These are phyloP conservation scores for Penicillium brasilianum DNA, from an alignment of 2,329 filamentous ascomycete species.

Conservation along the genomic window DNA sequence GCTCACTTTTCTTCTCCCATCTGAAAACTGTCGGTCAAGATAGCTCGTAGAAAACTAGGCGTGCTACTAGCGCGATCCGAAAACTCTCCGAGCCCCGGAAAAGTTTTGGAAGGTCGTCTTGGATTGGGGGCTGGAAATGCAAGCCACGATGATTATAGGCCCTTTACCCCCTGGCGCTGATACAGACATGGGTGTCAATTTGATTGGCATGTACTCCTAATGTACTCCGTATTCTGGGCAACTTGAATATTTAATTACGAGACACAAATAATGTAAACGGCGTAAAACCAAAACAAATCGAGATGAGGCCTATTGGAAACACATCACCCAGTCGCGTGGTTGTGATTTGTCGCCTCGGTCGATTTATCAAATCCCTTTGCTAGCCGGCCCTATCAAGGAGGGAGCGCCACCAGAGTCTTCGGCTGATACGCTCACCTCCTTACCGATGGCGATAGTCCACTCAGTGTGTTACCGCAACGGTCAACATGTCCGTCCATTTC, in stretches of 20 bases:
- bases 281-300: constrained; percentile 4
- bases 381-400: neutral
- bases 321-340: neutral
- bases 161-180: neutral
- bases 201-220: neutral
- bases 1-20: constrained; percentile 3
- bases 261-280: neutral
- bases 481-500: constrained; percentile 18
- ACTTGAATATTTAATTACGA: neutral
- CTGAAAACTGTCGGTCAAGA: constrained; percentile 31
- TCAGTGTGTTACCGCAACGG: constrained; percentile 14
- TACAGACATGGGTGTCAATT: neutral
- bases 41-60: neutral
- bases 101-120: neutral
- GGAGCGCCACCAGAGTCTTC: constrained; percentile 9
- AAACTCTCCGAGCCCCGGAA: constrained; percentile 12
- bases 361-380: neutral
- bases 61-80: constrained; percentile 15
- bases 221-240: neutral
- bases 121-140: constrained; percentile 18
- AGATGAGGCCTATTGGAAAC: neutral
- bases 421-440: constrained; percentile 18
- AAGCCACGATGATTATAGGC: constrained; percentile 14
- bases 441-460: constrained; percentile 4
- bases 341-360: neutral